Conservation (phyloP, 2,329 filamentous ascomycete genomes). For the Alternaria panax region DNA sequence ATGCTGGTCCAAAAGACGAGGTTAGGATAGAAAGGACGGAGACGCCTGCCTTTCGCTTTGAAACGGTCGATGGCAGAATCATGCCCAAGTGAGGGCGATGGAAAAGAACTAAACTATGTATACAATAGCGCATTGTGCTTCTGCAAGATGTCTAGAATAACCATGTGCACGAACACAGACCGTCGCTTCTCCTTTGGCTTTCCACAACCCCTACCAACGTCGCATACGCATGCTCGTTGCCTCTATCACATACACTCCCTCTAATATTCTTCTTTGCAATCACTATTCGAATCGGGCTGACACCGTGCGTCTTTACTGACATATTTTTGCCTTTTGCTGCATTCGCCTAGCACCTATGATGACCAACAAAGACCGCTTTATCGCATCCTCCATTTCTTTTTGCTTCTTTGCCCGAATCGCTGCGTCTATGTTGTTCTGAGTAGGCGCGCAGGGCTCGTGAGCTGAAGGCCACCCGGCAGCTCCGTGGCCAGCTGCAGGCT, state of each 20-base stretch:
- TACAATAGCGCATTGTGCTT: too few relatives aligned
- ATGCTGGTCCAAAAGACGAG: not conserved
- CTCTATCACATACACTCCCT: not conserved
- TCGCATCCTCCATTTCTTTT: not conserved
- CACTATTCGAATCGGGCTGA: not conserved
- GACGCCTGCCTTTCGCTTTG: not conserved
- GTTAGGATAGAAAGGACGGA: not conserved
- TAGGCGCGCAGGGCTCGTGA: slow-evolving; percentile 1
- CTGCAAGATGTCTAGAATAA: too few relatives aligned
- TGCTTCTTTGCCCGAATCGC: not conserved
- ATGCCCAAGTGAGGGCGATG: too few relatives aligned
- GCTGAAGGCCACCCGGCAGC: not conserved
- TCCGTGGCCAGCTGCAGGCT: slow-evolving; percentile 5
- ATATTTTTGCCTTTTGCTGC: not conserved
- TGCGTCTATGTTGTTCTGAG: not conserved
- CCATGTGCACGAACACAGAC: not conserved
- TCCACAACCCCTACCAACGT: not conserved
- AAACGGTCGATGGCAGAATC: not conserved
- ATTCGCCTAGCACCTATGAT: not conserved
- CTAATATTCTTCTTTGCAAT: not conserved
- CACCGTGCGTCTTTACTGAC: not conserved
- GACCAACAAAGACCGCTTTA: not conserved
- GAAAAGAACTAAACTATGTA: not conserved
- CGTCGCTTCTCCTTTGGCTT: not conserved
- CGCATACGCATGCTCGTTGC: not conserved